phyloP scores from a whole-genome alignment of 139 green algal species.

The Chlamydomonas applanata region DNA sequence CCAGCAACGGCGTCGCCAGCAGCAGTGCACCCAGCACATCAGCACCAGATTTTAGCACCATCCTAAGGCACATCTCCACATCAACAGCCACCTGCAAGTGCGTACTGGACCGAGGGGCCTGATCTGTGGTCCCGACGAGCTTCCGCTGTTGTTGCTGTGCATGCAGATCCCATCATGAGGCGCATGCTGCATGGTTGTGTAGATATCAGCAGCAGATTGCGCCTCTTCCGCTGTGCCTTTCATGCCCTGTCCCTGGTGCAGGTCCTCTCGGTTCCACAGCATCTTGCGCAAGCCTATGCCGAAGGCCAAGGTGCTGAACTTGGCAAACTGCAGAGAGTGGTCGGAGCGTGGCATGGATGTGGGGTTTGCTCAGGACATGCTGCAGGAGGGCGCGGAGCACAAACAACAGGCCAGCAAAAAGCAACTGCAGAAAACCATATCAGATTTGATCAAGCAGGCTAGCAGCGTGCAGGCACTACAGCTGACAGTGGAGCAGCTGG shows the following conservation, averaged over 20 bases:
- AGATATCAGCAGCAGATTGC: not conserved
- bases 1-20: not conserved
- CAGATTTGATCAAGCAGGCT: not conserved
- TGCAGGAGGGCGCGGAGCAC: not conserved
- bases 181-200: too few relatives aligned
- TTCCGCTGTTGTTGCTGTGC: too few relatives aligned
- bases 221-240: not conserved
- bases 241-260: not conserved
- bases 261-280: slow-evolving; percentile 11
- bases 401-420: too few relatives aligned
- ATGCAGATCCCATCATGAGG: too few relatives aligned
- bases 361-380: not conserved
- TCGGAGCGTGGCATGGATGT: not conserved
- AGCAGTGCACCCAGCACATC: too few relatives aligned
- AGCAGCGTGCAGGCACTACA: slow-evolving; percentile 14
- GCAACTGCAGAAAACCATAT: too few relatives aligned
- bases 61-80: slow-evolving; percentile 4
- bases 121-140: not conserved
- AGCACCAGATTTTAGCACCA: not conserved
- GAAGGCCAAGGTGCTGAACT: slow-evolving; percentile 12
- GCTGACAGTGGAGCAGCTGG: slow-evolving; percentile 10
- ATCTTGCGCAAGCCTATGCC: slow-evolving; percentile 12
- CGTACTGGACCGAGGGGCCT: too few relatives aligned
- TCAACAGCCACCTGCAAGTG: not conserved
- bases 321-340: slow-evolving; percentile 23